Base-by-base conservation (phyloP, 306 rosid species). In the Inga leiocalycina region DNA sequence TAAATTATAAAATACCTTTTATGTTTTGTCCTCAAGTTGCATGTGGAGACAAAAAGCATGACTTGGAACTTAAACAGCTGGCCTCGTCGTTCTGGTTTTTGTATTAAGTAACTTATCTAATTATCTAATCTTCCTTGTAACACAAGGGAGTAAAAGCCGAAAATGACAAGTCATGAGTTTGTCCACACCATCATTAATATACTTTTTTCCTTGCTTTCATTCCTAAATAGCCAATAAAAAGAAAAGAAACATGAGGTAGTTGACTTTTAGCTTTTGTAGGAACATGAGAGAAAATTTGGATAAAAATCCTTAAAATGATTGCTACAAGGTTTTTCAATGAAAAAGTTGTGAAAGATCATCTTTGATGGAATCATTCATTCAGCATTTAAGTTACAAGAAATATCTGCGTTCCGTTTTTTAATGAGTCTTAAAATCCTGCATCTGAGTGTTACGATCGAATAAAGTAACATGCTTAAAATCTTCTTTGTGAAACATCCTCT, bases 11-110 rank as follows among this genome's bases (percentile, higher is more conserved):
- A 43, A 20, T 76, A 67, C 35, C 69, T 68, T 84, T 24, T 65
- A 49, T 79, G 72, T 79, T 78, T 27, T 81, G 69, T 77, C 72
- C 76, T 43, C 17, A 51, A 49, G 41, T 69, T 48, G 66, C 71
- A 75, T 71, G 54, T 35, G 34, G 71, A 71, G 82, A 79, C 78
- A 88, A 87, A 82, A 32, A 61, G 69, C 32, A 49, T 49, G 84
- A 87, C 84, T 49, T 84, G 80, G 80, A 79, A 49, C 57, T 62
- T 82, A 75, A 62, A 49, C 84, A 54, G 67, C 83, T 79, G 62
- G 70, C 78, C 66, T 57, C 45, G 27, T 46, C 51, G 19, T 30
- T 35, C 15, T 59, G 27, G 16, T 79, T 79, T 37, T 65, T 32
- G 74, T 19, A 73, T 45, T 27, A 56, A 37, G 75, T 11, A 74